Percentiles rank a stretch among this genome's conserved stretches.
Evolutionary conservation across 208 protist species (phyloP).

Genomic region (Angomonas ambiguus): DNA sequence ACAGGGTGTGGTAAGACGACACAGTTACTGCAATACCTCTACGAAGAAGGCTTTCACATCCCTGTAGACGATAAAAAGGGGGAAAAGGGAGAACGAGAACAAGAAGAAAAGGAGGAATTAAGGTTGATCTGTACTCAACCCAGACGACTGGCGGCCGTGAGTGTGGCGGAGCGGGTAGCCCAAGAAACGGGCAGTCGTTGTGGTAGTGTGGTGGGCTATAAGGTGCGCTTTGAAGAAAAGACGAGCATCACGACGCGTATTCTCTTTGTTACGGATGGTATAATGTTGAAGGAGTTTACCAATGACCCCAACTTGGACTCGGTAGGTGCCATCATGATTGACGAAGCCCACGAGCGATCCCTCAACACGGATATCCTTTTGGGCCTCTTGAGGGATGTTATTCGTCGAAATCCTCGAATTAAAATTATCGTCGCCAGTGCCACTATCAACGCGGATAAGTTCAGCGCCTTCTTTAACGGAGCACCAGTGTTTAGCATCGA

Average conservation of each 20-base stretch:
- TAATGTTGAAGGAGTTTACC: conserved; percentile 97
- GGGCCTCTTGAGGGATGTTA: conserved; percentile 79
- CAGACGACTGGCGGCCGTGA: conserved; percentile 98
- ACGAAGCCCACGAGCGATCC: conserved; percentile 98
- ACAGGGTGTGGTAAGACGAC: conserved; percentile 93
- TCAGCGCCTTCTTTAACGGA: conserved; percentile 95
- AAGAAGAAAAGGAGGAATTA: conserved; percentile 39
- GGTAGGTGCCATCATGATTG: conserved; percentile 98
- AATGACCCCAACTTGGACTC: conserved; percentile 89
- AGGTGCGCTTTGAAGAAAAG: conserved; percentile 97
- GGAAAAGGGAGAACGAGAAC: conserved; percentile 10
- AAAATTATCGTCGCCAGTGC: conserved; percentile 97
- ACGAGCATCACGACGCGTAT: conserved; percentile 87
- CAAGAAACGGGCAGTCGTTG: conserved; percentile 89
- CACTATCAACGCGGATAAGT: conserved; percentile 98
- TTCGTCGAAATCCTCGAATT: conserved; percentile 84
- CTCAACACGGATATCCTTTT: conserved; percentile 94
- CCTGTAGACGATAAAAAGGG: background rate
- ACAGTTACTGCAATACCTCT: conserved; percentile 89
- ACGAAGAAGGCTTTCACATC: conserved; percentile 75
- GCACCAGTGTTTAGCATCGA: conserved; percentile 94
- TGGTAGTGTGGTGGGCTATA: conserved; percentile 93
- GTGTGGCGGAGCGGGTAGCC: conserved; percentile 97
- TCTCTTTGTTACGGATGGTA: conserved; percentile 99
- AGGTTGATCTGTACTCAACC: conserved; percentile 97